phyloP scores from a whole-genome alignment of 2,329 filamentous ascomycete genomes.

The Fusarium sp. region DNA sequence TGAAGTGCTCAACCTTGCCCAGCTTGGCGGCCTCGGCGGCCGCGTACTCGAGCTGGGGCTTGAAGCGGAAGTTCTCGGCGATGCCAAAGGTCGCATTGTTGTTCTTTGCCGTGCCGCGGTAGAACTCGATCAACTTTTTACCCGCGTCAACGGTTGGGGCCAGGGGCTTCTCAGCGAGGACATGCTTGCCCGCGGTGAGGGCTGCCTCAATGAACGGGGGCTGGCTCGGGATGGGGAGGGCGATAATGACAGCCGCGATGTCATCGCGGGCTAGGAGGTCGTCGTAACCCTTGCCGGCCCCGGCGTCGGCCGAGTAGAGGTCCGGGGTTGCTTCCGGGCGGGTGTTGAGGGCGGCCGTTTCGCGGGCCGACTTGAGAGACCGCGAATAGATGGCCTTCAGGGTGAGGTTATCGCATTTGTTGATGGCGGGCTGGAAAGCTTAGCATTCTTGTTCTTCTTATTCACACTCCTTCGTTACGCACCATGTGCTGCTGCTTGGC shows the following conservation, averaged over 20 bases:
- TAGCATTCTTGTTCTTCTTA: constrained; percentile 23
- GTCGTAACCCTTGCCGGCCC: constrained; percentile 61
- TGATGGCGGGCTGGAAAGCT: constrained; percentile 68
- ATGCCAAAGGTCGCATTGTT: constrained; percentile 67
- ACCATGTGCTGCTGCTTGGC: constrained; percentile 72
- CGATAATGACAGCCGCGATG: constrained; percentile 70
- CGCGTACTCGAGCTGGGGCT: constrained; percentile 69
- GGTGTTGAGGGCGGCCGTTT: constrained; percentile 58
- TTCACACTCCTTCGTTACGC: constrained; percentile 32
- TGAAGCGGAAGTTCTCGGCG: constrained; percentile 82
- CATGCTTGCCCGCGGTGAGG: constrained; percentile 77
- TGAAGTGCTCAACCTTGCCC: constrained; percentile 63
- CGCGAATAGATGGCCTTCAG: constrained; percentile 79
- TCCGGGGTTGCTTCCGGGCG: constrained; percentile 54
- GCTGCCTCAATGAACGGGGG: constrained; percentile 72
- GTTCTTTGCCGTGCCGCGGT: constrained; percentile 47
- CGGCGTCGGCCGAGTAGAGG: constrained; percentile 72
- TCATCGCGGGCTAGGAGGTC: constrained; percentile 70
- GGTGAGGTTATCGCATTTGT: constrained; percentile 63
- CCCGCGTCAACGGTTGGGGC: constrained; percentile 70
- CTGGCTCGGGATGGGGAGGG: constrained; percentile 75
- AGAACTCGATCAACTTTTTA: constrained; percentile 58
- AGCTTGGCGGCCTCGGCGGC: constrained; percentile 62
- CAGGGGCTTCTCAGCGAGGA: constrained; percentile 79
- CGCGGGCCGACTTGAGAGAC: constrained; percentile 70